A percentile compares a stretch with the other conserved stretches of the same genome.
Evolutionary conservation across 2,329 filamentous ascomycete genomes (phyloP).

Genomic region (Plectosphaerella plurivora): DNA sequence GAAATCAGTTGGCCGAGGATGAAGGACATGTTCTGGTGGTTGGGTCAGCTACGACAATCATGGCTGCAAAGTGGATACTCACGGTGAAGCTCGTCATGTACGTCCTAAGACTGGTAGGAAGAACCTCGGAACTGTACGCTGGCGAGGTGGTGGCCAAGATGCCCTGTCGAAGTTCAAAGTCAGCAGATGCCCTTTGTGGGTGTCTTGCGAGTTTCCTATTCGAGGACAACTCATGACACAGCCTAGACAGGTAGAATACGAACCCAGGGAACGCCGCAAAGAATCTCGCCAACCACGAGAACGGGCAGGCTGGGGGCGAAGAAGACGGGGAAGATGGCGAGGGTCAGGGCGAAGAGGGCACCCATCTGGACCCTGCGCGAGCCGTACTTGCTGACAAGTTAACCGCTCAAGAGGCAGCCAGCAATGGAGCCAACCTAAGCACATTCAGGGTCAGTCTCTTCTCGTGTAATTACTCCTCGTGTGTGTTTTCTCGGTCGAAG

Average conservation of each 20-base stretch:
- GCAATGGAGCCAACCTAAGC: conserved; percentile 45
- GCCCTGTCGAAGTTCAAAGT: conserved; percentile 21
- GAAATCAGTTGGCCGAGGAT: conserved; percentile 57
- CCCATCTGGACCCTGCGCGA: conserved; percentile 40
- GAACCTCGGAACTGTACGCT: conserved; percentile 58
- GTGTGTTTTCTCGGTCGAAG: too few species aligned
- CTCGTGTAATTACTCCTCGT: too few species aligned
- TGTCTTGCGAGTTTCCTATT: too few species aligned
- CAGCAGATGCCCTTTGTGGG: too few species aligned
- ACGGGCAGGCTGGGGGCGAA: conserved; percentile 52
- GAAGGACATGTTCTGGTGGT: conserved; percentile 48
- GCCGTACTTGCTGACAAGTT: conserved; percentile 40
- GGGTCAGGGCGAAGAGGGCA: conserved; percentile 38
- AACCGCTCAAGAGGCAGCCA: conserved; percentile 45
- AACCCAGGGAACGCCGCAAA: conserved; percentile 53
- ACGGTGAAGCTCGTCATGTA: conserved; percentile 53
- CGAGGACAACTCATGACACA: too few species aligned
- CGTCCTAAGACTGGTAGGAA: conserved; percentile 52
- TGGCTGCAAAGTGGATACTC: too few species aligned
- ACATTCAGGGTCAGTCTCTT: conserved; percentile 2
- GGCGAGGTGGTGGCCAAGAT: conserved; percentile 56
- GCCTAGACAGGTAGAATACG: conserved; percentile 10
- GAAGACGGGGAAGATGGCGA: conserved; percentile 57
- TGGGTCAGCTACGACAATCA: conserved; percentile 20
- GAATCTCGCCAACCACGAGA: conserved; percentile 56